phyloP scores from a whole-genome alignment of 2,329 filamentous ascomycete genomes.

The Fusarium sp. region DNA sequence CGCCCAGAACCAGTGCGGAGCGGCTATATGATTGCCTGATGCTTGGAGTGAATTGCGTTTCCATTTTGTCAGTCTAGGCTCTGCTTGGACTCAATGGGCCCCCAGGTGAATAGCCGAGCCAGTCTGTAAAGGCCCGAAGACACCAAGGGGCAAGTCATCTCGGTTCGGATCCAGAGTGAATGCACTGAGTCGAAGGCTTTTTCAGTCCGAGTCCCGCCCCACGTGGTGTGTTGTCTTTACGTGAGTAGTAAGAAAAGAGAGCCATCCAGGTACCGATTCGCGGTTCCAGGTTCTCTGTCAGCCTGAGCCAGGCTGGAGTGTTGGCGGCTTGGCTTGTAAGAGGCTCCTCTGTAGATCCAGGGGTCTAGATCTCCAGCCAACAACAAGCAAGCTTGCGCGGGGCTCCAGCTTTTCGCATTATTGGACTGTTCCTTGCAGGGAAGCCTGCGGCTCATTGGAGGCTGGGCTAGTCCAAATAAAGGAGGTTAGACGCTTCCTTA shows the following conservation, averaged over 20 bases:
- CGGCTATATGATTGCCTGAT: constrained; percentile 15
- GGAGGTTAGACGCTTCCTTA: constrained; percentile 25
- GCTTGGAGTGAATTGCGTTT: constrained; percentile 34
- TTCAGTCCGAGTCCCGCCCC: constrained; percentile 33
- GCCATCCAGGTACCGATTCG: constrained; percentile 31
- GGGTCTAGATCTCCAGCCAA: constrained; percentile 45
- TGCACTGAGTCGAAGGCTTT: constrained; percentile 25
- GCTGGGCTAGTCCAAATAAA: constrained; percentile 31
- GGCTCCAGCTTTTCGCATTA: constrained; percentile 51
- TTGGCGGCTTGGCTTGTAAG: constrained; percentile 40
- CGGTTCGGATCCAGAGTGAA: constrained; percentile 32
- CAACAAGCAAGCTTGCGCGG: constrained; percentile 45
- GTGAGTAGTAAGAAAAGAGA: constrained; percentile 12
- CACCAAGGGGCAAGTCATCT: constrained; percentile 43
- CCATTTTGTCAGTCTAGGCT: constrained; percentile 40
- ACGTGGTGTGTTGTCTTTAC: constrained; percentile 40
- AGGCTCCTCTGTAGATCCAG: constrained; percentile 43
- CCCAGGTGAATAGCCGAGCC: constrained; percentile 35
- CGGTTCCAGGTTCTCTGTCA: constrained; percentile 6
- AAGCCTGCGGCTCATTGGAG: constrained; percentile 45
- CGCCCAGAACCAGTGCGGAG: neutral
- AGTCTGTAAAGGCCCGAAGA: constrained; percentile 40
- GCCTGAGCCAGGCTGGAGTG: constrained; percentile 8
- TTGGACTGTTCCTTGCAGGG: constrained; percentile 45
- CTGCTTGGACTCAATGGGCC: constrained; percentile 16